These are phyloP conservation scores for Aspergillus udagawae DNA, from an alignment of 2,329 filamentous ascomycete genomes.

Conservation along the genomic window DNA sequence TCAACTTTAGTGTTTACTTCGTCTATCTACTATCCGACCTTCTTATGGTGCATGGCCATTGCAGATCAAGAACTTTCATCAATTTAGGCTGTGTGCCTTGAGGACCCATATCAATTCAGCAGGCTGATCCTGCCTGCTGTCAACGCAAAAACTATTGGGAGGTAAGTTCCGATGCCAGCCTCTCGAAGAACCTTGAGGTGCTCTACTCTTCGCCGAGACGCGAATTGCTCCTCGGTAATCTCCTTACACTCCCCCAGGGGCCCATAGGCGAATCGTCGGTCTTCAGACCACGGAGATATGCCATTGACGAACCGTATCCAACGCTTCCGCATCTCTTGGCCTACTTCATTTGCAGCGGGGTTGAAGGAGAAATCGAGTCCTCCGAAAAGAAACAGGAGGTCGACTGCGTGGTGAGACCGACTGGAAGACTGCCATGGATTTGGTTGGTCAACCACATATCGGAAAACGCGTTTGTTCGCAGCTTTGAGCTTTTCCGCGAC, in stretches of 20 bases:
- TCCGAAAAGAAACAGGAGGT: conserved; percentile 45
- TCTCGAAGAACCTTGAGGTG: conserved; percentile 28
- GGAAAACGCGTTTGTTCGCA: conserved; percentile 30
- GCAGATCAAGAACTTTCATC: background rate
- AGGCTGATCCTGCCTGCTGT: conserved; percentile 43
- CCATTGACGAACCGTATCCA: conserved; percentile 41
- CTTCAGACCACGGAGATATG: conserved; percentile 33
- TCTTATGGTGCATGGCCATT: too few relatives aligned
- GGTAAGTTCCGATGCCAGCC: conserved; percentile 26
- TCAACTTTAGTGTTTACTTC: background rate
- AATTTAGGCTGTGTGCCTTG: background rate
- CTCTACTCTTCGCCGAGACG: conserved; percentile 28
- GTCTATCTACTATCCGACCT: background rate
- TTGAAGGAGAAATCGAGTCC: conserved; percentile 37
- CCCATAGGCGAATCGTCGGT: conserved; percentile 36
- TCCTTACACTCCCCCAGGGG: conserved; percentile 35
- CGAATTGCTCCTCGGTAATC: conserved; percentile 30
- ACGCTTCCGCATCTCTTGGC: conserved; percentile 35
- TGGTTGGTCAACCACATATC: conserved; percentile 43
- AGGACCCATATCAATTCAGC: conserved; percentile 26
- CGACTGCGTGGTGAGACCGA: conserved; percentile 47
- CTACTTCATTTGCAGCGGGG: conserved; percentile 29
- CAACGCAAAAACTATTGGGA: conserved; percentile 29
- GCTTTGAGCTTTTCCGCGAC: conserved; percentile 24
- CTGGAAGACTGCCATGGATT: conserved; percentile 48